Conservation (phyloP, 768 basidiomycete species). For the Chlorophyllum brunneum region DNA sequence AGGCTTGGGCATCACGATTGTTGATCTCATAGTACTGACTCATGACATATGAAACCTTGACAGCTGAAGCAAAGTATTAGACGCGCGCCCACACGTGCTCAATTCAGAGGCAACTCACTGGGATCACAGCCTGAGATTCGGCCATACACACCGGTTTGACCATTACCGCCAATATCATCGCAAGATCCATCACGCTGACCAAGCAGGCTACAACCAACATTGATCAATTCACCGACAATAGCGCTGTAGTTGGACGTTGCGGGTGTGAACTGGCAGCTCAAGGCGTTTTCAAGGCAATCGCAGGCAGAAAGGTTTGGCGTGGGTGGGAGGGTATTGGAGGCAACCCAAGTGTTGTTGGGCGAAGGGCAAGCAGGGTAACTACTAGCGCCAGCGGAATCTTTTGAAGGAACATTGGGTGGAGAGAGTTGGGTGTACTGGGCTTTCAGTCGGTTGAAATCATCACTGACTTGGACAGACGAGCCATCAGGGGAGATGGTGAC, state of each 20-base stretch:
- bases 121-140: slow-evolving; percentile 76
- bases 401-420: slow-evolving; percentile 57
- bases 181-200: slow-evolving; percentile 61
- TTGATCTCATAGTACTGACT: slow-evolving; percentile 69
- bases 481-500: slow-evolving; percentile 69
- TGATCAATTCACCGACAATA: slow-evolving; percentile 56
- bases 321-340: slow-evolving; percentile 68
- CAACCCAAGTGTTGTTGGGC: slow-evolving; percentile 54
- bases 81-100: background rate
- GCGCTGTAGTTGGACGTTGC: slow-evolving; percentile 54
- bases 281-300: slow-evolving; percentile 60
- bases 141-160: slow-evolving; percentile 74
- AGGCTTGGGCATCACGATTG: slow-evolving; percentile 55
- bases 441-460: slow-evolving; percentile 66
- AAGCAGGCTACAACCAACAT: slow-evolving; percentile 74
- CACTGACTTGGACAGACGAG: slow-evolving; percentile 59
- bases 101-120: slow-evolving; percentile 35
- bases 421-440: slow-evolving; percentile 56
- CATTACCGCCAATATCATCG: slow-evolving; percentile 66
- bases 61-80: slow-evolving; percentile 35
- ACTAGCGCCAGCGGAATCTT: slow-evolving; percentile 36
- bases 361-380: slow-evolving; percentile 64
- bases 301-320: slow-evolving; percentile 85
- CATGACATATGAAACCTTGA: slow-evolving; percentile 83
- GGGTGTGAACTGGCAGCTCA: slow-evolving; percentile 75